Evolutionary conservation across 208 protist genomes (phyloP).

Genomic region (Spironucleus salmonicida): DNA sequence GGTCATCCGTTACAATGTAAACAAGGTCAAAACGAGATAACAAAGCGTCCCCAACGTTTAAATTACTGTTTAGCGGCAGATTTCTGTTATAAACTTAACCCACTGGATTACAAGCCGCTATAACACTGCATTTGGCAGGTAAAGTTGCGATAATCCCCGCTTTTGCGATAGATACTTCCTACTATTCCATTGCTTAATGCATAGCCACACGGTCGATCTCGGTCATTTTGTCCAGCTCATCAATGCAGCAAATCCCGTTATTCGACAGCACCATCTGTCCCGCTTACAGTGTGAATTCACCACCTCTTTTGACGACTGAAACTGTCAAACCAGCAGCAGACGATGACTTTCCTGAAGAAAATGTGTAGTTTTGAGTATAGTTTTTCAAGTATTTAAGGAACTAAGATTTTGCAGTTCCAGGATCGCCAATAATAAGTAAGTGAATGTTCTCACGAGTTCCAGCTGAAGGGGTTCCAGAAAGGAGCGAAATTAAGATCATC

Average conservation of each 20-base stretch:
- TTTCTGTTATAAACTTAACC: slow-evolving; percentile 86
- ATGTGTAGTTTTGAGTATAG: slow-evolving; percentile 81
- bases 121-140: slow-evolving; percentile 87
- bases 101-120: slow-evolving; percentile 96
- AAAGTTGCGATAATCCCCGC: slow-evolving; percentile 94
- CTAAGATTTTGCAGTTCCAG: slow-evolving; percentile 98
- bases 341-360: slow-evolving; percentile 83
- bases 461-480: slow-evolving; percentile 83
- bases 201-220: slow-evolving; percentile 67
- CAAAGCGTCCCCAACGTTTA: slow-evolving; percentile 88
- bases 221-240: slow-evolving; percentile 98
- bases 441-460: slow-evolving; percentile 92
- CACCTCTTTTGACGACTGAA: slow-evolving; percentile 83
- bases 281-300: slow-evolving; percentile 76
- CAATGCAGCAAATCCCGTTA: slow-evolving; percentile 90
- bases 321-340: slow-evolving; percentile 90
- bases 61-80: slow-evolving; percentile 71
- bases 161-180: slow-evolving; percentile 98
- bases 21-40: slow-evolving; percentile 97
- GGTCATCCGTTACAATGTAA: slow-evolving; percentile 92
- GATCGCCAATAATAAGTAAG: slow-evolving; percentile 93
- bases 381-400: slow-evolving; percentile 78
- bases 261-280: slow-evolving; percentile 98
- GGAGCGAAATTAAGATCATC: slow-evolving; percentile 76
- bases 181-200: slow-evolving; percentile 96